Base-by-base conservation (phyloP, 2,329 filamentous ascomycete genomes). In the Emmonsiellopsis sp. region DNA sequence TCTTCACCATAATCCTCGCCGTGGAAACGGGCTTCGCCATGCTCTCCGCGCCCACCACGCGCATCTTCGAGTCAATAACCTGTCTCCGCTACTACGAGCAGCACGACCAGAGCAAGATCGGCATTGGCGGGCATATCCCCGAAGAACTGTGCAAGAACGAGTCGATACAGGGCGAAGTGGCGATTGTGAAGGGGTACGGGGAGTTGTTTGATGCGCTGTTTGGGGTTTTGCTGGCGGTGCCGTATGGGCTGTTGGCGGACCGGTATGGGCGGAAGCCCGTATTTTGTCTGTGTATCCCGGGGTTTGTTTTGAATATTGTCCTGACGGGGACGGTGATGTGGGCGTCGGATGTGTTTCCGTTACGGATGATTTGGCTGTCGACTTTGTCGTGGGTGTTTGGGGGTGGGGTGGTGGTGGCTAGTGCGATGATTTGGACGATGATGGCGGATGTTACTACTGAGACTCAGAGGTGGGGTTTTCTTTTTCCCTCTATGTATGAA, bases 181-280 rank as follows among this genome's bases (percentile, higher is more conserved):
- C 76, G 1, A 71, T 72, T 48, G 73, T 78, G n/a, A 76, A 76
- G 57, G 75, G 75, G 1, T 77, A 74, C 65, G 69, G 73, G 61
- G 74, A 76, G 57, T 73, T 74, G 53, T 77, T 76, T 56, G 72
- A 76, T 58, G 72, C 68, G 5, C 52, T 69, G 16, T 52, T 70
- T 37, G 67, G 71, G 50, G 71, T 75, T 11, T 57, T 78, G 11
- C 60, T 78, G 50, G 74, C 74, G 2, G 68, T 77, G 43, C 75
- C 76, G 0, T 76, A 74, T 54, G 75, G 76, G 44, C 67, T 75
- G 32, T 64, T 78, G 58, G 73, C 75, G 15, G 76, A 78, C 56
- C 69, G 69, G 37, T 63, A 66, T 41, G 76, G 75, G 5, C 68
- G 76, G 50, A 77, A 75, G 57, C 70, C 69, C 55, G 70, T 74